These are phyloP conservation scores for Phytopythium sindhum DNA, from an alignment of 352 stramenopile species.

Conservation along the genomic window DNA sequence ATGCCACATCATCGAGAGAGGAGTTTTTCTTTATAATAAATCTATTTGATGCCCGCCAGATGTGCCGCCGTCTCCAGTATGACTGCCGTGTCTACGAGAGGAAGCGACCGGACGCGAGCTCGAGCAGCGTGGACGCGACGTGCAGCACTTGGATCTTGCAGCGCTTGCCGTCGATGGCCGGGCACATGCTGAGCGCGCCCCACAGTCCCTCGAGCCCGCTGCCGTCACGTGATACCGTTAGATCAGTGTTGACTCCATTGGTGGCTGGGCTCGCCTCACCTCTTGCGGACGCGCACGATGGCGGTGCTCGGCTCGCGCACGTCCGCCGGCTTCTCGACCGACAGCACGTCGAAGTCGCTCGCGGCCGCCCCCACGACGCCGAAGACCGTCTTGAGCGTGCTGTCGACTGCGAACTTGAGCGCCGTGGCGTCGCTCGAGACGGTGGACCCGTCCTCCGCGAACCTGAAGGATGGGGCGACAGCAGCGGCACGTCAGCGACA, in stretches of 20 bases:
- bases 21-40: background rate
- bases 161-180: slow-evolving; percentile 54
- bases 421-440: slow-evolving; percentile 50
- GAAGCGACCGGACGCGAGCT: slow-evolving; percentile 63
- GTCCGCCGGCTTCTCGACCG: slow-evolving; percentile 21
- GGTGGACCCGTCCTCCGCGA: slow-evolving; percentile 42
- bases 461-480: slow-evolving; percentile 17
- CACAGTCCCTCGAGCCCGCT: slow-evolving; percentile 57
- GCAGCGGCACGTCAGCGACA: background rate
- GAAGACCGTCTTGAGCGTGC: slow-evolving; percentile 65
- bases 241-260: too few relatives aligned
- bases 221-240: too few relatives aligned
- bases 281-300: slow-evolving; percentile 60
- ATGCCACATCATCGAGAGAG: background rate
- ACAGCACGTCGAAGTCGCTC: slow-evolving; percentile 67
- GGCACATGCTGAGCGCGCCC: slow-evolving; percentile 75
- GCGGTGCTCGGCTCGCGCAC: slow-evolving; percentile 45
- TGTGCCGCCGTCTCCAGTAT: background rate
- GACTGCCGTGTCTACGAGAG: slow-evolving; percentile 9
- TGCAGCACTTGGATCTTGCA: slow-evolving; percentile 66
- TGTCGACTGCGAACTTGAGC: slow-evolving; percentile 72
- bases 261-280: slow-evolving; percentile 11
- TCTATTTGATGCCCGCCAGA: background rate
- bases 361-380: slow-evolving; percentile 55
- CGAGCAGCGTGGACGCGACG: slow-evolving; percentile 56